Conservation (phyloP, 2,329 filamentous ascomycete genomes). For the Ophiostoma sp. region DNA sequence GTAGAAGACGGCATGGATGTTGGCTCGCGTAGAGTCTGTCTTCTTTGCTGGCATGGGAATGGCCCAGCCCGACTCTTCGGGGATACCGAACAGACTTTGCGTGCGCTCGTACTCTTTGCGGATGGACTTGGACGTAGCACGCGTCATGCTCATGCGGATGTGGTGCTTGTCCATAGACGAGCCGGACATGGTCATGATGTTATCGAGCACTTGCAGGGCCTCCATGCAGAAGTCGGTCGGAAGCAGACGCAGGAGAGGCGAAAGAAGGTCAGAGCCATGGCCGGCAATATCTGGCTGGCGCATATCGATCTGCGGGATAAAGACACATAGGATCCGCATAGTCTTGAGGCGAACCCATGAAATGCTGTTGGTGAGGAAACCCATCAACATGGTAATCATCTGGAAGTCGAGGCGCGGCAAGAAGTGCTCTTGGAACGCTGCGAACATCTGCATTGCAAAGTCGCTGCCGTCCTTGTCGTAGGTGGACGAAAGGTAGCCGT, state of each 20-base stretch:
- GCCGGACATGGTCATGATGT: conserved; percentile 91
- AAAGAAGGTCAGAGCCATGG: conserved; percentile 93
- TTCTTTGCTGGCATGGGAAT: conserved; percentile 90
- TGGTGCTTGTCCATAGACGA: conserved; percentile 93
- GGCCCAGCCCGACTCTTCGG: conserved; percentile 93
- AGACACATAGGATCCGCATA: conserved; percentile 81
- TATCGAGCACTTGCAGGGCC: conserved; percentile 86
- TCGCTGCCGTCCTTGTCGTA: conserved; percentile 67
- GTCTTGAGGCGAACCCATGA: conserved; percentile 91
- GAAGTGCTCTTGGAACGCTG: conserved; percentile 71
- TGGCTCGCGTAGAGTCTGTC: conserved; percentile 80
- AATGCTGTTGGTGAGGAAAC: conserved; percentile 82
- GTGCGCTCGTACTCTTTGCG: conserved; percentile 94
- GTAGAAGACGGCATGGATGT: conserved; percentile 95
- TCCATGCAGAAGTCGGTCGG: conserved; percentile 94
- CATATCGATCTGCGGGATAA: conserved; percentile 92
- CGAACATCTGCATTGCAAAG: conserved; percentile 72
- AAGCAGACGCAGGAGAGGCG: conserved; percentile 81
- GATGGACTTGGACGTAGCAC: conserved; percentile 78
- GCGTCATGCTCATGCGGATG: conserved; percentile 96
- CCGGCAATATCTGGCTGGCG: conserved; percentile 83
- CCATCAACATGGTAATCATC: conserved; percentile 86
- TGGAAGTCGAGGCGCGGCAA: conserved; percentile 81
- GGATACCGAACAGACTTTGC: conserved; percentile 93
- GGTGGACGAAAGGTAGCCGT: conserved; percentile 66